Base-by-base conservation (phyloP, 257 asterid species). In the Penstemon eatonii region DNA sequence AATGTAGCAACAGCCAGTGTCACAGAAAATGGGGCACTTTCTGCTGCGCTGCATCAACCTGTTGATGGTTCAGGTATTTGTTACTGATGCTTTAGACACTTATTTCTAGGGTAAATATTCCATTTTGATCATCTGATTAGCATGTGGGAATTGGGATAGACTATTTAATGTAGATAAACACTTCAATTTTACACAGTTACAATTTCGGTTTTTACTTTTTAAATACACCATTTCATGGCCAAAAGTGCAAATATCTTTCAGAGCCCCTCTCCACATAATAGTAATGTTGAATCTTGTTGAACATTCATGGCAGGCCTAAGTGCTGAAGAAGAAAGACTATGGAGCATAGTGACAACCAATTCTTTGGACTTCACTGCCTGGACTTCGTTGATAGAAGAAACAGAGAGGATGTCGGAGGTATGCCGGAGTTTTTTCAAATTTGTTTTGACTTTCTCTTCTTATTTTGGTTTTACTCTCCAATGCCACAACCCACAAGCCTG, bases 381-480 rank as follows among this genome's bases (percentile, higher is more conserved):
- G 99, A 94, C 95, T 72, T 86, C 96, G 41, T 82, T 94, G 61
- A 82, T 94, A 25, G 99, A 94, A 18, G 99, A 94, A 81, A 89
- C 99, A 1, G 99, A 94, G 87, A 94, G 85, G 76, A 75, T 69
- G 70, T 79, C 92, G 4, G 98, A 94, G 98, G 99, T 94, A 79
- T 75, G 76, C 33, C 43, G 70, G 53, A 25, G 45, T 62, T 38
- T 18, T 67, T 41, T 38, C 52, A 44, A 46, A 62, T 76, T 8
- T 59, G 54, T n/a, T 62, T 66, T 72, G n/a, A 62, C 41, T 51
- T n/a, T 12, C 9, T 71, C 3, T 76, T 56, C 43, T 37, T 33
- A 47, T 36, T 19, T 56, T 11, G 38, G 53, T 50, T 51, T 76
- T 61, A 6, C 25, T 41, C 49, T 50, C 66, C 8, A 13, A 60